These are phyloP conservation scores for Dactylonectria macrodidyma DNA, from an alignment of 2,329 filamentous ascomycete species.

Conservation along the genomic window DNA sequence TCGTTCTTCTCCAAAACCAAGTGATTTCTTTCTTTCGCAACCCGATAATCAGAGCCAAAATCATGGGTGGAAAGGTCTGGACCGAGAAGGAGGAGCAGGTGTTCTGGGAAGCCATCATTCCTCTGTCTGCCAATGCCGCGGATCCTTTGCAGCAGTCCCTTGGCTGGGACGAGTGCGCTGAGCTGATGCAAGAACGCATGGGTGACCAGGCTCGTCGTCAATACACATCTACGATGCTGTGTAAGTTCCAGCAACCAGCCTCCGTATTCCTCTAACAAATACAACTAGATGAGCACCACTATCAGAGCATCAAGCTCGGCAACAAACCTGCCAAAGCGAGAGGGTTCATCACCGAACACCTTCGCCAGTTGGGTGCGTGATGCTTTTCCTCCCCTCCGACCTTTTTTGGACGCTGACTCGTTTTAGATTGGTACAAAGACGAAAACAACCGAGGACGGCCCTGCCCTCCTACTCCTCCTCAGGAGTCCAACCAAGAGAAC, in stretches of 20 bases:
- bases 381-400: no score
- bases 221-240: slow-evolving; percentile 59
- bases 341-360: slow-evolving; percentile 54
- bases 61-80: slow-evolving; percentile 68
- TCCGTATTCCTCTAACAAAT: slow-evolving; percentile 27
- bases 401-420: slow-evolving; percentile 19
- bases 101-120: slow-evolving; percentile 63
- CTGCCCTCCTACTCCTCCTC: slow-evolving; percentile 12
- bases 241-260: slow-evolving; percentile 33
- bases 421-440: slow-evolving; percentile 37
- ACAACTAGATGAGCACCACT: slow-evolving; percentile 61
- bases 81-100: slow-evolving; percentile 61
- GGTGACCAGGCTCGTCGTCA: slow-evolving; percentile 53
- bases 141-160: slow-evolving; percentile 30
- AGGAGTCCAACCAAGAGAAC: not conserved
- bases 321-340: slow-evolving; percentile 56
- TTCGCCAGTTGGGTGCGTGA: slow-evolving; percentile 42
- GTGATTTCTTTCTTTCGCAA: not conserved
- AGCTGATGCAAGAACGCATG: slow-evolving; percentile 56
- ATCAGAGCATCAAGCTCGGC: slow-evolving; percentile 58
- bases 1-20: not conserved
- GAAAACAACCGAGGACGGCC: slow-evolving; percentile 20
- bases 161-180: slow-evolving; percentile 57
- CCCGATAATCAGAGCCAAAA: slow-evolving; percentile 22
- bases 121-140: slow-evolving; percentile 54